These are phyloP conservation scores for Immersiella caudata DNA, from an alignment of 495 filamentous ascomycete genomes.

Conservation along the genomic window DNA sequence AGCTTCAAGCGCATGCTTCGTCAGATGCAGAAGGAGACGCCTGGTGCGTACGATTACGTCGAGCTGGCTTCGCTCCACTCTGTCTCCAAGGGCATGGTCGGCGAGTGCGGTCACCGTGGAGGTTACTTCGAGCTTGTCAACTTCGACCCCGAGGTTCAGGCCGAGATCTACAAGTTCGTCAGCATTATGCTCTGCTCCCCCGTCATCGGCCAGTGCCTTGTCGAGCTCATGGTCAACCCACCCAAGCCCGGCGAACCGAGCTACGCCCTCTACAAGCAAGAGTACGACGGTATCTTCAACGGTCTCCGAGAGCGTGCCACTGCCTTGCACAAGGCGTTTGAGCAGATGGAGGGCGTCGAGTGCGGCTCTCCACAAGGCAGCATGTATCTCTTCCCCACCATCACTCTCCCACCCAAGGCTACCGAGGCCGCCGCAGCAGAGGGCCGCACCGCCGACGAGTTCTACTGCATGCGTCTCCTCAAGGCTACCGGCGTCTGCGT, in stretches of 20 bases:
- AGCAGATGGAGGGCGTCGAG: conserved; percentile 91
- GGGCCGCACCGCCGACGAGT: conserved; percentile 81
- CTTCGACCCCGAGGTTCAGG: conserved; percentile 82
- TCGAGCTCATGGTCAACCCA: conserved; percentile 97
- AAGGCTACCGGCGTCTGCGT: conserved; percentile 96
- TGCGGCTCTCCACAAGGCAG: conserved; percentile 85
- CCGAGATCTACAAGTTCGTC: conserved; percentile 97
- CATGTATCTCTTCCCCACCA: conserved; percentile 99
- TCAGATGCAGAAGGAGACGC: conserved; percentile 73
- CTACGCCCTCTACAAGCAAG: conserved; percentile 76
- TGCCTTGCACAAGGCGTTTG: conserved; percentile 86
- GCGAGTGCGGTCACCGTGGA: conserved; percentile 95
- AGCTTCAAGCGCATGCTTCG: conserved; percentile 92
- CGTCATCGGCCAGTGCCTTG: conserved; percentile 91
- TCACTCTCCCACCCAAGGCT: conserved; percentile 75
- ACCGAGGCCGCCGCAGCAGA: conserved; percentile 72
- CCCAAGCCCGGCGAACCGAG: conserved; percentile 79
- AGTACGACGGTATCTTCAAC: conserved; percentile 78
- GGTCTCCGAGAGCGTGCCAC: conserved; percentile 75
- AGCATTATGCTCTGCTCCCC: conserved; percentile 94
- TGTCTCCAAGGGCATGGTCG: conserved; percentile 95
- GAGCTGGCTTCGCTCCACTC: conserved; percentile 88
- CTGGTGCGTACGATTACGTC: conserved; percentile 76
- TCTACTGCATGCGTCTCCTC: conserved; percentile 86
- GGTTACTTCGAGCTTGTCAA: conserved; percentile 94